Evolutionary conservation across 75 land plant species (phyloP).

Genomic region (Adiantum capillusveneris): DNA sequence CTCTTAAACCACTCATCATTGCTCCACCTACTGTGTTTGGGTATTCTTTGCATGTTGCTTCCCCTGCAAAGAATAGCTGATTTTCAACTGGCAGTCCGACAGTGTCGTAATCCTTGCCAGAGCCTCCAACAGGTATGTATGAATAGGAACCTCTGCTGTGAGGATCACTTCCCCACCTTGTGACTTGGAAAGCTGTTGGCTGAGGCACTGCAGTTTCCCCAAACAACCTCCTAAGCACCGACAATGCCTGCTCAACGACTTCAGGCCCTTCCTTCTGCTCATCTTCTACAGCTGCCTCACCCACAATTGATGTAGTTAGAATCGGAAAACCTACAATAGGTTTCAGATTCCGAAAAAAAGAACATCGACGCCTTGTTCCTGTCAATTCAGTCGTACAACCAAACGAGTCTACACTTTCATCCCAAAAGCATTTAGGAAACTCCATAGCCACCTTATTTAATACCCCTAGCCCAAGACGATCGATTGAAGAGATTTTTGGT

Average conservation of each 20-base stretch:
- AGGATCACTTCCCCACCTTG: constrained; percentile 89
- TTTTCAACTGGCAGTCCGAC: constrained; percentile 84
- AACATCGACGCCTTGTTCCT: constrained; percentile 64
- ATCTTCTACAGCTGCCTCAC: constrained; percentile 84
- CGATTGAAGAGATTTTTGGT: constrained; percentile 71
- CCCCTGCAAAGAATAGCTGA: constrained; percentile 93
- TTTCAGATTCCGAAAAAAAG: constrained; percentile 95
- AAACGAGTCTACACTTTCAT: constrained; percentile 90
- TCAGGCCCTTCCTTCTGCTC: constrained; percentile 43
- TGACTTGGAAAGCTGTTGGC: constrained; percentile 79
- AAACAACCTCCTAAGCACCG: constrained; percentile 73
- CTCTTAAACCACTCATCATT: constrained; percentile 91
- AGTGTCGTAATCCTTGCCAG: constrained; percentile 84
- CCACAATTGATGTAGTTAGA: constrained; percentile 85
- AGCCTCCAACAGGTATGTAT: constrained; percentile 80
- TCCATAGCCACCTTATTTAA: constrained; percentile 88
- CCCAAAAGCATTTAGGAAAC: constrained; percentile 85
- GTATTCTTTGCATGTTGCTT: constrained; percentile 98
- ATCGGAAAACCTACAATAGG: constrained; percentile 89
- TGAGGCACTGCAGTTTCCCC: constrained; percentile 74
- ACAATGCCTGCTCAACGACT: constrained; percentile 70
- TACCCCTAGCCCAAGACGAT: constrained; percentile 88
- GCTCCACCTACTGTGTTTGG: constrained; percentile 99
- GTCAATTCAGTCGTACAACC: constrained; percentile 89
- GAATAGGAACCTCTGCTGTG: constrained; percentile 90